Evolutionary conservation across 805 yeast species (phyloP).

Genomic region (Torulaspora microellipsoides): DNA sequence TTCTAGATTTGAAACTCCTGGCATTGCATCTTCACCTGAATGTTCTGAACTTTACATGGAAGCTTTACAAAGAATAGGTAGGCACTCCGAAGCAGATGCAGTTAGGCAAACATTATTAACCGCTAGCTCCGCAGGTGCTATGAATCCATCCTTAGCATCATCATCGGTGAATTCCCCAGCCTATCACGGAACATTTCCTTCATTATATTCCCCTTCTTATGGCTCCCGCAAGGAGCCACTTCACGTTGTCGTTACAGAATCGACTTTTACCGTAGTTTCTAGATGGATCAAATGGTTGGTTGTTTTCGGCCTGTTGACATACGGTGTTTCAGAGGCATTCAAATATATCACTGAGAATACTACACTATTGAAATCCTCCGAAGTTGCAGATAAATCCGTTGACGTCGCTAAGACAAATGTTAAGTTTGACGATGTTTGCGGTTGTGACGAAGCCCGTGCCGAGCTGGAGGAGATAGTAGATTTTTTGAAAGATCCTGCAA

Average conservation of each 20-base stretch:
- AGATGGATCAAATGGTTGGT: slow-evolving; percentile 87
- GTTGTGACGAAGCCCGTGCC: slow-evolving; percentile 97
- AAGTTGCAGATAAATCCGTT: slow-evolving; percentile 69
- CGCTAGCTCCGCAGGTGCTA: slow-evolving; percentile 35
- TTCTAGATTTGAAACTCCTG: slow-evolving; percentile 89
- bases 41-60: slow-evolving; percentile 75
- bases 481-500: slow-evolving; percentile 90
- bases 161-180: slow-evolving; percentile 22
- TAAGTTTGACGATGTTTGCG: slow-evolving; percentile 88
- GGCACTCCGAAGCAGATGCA: slow-evolving; percentile 70
- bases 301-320: slow-evolving; percentile 73
- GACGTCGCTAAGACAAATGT: slow-evolving; percentile 84
- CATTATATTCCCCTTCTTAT: slow-evolving; percentile 33
- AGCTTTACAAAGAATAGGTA: slow-evolving; percentile 76
- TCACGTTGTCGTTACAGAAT: slow-evolving; percentile 89
- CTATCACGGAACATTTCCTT: slow-evolving; percentile 28
- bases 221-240: slow-evolving; percentile 81
- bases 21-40: slow-evolving; percentile 78
- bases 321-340: slow-evolving; percentile 75
- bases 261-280: slow-evolving; percentile 69
- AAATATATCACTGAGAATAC: slow-evolving; percentile 80
- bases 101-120: slow-evolving; percentile 46
- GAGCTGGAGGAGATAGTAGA: slow-evolving; percentile 98
- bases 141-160: slow-evolving; percentile 30
- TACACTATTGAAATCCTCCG: slow-evolving; percentile 55